Percentiles rank a stretch among this genome's conserved stretches.
Evolutionary conservation across 2,329 filamentous ascomycete species (phyloP).

Genomic region (Pseudogymnoascus sp.): DNA sequence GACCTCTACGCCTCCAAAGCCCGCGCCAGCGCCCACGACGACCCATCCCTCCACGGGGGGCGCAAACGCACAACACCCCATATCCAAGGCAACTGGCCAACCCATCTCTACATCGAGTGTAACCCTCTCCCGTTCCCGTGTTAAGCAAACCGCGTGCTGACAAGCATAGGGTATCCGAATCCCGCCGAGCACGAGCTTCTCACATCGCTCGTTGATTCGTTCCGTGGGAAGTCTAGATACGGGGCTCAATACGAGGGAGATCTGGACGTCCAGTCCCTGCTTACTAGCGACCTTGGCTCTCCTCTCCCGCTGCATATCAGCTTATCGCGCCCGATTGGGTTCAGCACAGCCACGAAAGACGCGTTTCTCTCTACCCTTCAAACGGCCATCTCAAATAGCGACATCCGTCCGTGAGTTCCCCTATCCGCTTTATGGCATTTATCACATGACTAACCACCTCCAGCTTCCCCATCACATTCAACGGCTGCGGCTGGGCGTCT

Average conservation of each 20-base stretch:
- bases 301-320: conserved; percentile 83
- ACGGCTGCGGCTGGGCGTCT: conserved; percentile 52
- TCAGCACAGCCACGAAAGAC: conserved; percentile 64
- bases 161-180: conserved; percentile 45
- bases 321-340: conserved; percentile 70
- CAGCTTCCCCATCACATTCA: conserved; percentile 26
- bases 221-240: conserved; percentile 21
- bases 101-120: conserved; percentile 92
- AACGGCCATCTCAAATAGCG: conserved; percentile 33
- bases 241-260: conserved; percentile 22
- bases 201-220: conserved; percentile 32
- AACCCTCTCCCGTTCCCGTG: conserved; percentile 30
- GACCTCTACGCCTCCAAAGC: conserved; percentile 82
- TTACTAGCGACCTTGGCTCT: conserved; percentile 69
- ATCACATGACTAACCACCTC: conserved; percentile 14
- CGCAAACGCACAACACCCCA: conserved; percentile 77
- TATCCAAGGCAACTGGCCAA: conserved; percentile 83
- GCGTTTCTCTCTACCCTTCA: conserved; percentile 52
- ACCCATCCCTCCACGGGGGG: conserved; percentile 77
- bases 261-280: conserved; percentile 53
- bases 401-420: conserved; percentile 36
- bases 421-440: background rate
- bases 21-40: conserved; percentile 68
- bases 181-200: conserved; percentile 40
- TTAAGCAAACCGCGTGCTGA: conserved; percentile 15